A percentile compares a stretch with the other conserved stretches of the same genome.
Conservation (phyloP, 345 rosid genomes). For the Camelina neglecta region DNA sequence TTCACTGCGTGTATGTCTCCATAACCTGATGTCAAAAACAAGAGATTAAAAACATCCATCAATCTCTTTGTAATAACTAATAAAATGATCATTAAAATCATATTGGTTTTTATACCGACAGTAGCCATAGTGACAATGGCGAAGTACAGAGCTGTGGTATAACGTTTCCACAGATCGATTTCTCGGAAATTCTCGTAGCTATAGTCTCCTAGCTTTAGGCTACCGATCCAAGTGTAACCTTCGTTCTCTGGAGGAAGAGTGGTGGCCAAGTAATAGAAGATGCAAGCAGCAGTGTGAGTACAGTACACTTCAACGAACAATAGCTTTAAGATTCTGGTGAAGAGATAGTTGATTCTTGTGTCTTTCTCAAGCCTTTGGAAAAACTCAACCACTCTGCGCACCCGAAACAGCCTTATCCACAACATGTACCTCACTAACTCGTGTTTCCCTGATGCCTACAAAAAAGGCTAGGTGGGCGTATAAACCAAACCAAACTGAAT, state of each 20-base stretch:
- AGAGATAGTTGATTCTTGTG: slow-evolving; percentile 72
- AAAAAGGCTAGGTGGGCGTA: background rate
- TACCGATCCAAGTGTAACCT: slow-evolving; percentile 91
- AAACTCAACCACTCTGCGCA: slow-evolving; percentile 57
- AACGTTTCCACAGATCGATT: slow-evolving; percentile 79
- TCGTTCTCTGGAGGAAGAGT: slow-evolving; percentile 68
- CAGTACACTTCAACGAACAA: slow-evolving; percentile 76
- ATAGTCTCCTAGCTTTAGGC: slow-evolving; percentile 75
- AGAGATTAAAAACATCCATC: background rate
- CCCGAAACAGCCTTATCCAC: slow-evolving; percentile 80
- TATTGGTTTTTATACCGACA: slow-evolving; percentile 54
- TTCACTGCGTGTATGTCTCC: slow-evolving; percentile 99
- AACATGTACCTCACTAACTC: slow-evolving; percentile 76
- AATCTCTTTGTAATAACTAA: slow-evolving; percentile 12
- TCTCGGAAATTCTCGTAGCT: slow-evolving; percentile 75
- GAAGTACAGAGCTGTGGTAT: slow-evolving; percentile 79
- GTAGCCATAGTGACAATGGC: slow-evolving; percentile 93
- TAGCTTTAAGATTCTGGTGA: slow-evolving; percentile 78
- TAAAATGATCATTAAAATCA: background rate
- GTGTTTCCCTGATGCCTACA: slow-evolving; percentile 59
- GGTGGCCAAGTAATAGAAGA: slow-evolving; percentile 86
- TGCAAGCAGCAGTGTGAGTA: slow-evolving; percentile 91
- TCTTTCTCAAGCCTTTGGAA: slow-evolving; percentile 75
- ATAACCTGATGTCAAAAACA: slow-evolving; percentile 63
- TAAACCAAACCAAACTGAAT: background rate